These are phyloP conservation scores for Naematelia aurantialba DNA, from an alignment of 768 basidiomycete species.

Conservation along the genomic window DNA sequence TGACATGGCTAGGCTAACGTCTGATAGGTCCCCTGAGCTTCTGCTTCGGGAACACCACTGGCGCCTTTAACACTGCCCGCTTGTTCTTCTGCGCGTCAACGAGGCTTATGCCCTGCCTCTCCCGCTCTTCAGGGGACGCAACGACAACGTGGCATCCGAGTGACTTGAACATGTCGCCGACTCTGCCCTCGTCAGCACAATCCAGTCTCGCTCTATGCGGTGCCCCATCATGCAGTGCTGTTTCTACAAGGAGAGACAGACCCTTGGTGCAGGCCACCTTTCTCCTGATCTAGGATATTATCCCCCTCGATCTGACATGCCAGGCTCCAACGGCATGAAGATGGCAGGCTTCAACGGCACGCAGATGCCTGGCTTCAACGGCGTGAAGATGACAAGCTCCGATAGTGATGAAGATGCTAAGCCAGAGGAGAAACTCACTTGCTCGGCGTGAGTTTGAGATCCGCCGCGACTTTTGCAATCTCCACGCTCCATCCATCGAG, in stretches of 20 bases:
- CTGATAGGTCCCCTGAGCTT: slow-evolving; percentile 41
- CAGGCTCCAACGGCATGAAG: no score
- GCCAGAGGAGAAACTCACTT: slow-evolving; percentile 57
- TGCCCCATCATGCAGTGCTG: no score
- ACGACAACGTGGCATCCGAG: slow-evolving; percentile 72
- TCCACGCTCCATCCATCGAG: slow-evolving; percentile 75
- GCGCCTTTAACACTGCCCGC: slow-evolving; percentile 69
- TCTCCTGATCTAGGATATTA: no score
- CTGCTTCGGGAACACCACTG: slow-evolving; percentile 75
- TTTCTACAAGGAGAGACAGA: no score
- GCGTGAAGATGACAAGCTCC: no score
- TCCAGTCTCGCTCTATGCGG: background rate
- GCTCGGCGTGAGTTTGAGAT: slow-evolving; percentile 63
- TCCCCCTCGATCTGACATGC: no score
- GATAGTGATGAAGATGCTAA: no score
- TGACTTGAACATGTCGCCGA: slow-evolving; percentile 69
- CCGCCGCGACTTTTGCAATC: slow-evolving; percentile 63
- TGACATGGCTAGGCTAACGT: no score
- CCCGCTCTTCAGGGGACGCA: slow-evolving; percentile 62
- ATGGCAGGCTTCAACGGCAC: no score
- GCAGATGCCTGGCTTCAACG: no score
- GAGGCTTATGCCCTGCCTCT: slow-evolving; percentile 65
- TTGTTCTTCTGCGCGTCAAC: slow-evolving; percentile 60
- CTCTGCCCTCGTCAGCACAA: slow-evolving; percentile 50
- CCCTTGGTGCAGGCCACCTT: no score